phyloP scores from a whole-genome alignment of 345 rosid genomes.

The Eucalyptus polyanthemos region DNA sequence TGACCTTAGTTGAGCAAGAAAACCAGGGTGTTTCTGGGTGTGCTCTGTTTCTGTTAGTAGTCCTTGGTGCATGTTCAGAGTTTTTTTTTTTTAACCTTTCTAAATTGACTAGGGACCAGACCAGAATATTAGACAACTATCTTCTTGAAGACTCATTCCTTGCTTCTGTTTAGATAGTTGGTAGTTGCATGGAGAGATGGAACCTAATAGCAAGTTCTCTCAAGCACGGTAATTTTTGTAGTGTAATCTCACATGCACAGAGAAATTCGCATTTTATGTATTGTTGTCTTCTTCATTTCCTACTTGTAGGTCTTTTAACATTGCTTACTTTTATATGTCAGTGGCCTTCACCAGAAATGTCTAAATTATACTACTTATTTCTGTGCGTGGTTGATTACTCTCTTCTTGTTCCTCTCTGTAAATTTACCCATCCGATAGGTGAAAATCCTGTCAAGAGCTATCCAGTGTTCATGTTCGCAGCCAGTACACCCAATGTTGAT shows the following conservation, averaged over 20 bases:
- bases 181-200: not conserved
- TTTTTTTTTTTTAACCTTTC: not conserved
- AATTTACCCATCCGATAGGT: not conserved
- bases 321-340: constrained; percentile 87
- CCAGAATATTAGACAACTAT: not conserved
- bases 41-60: not conserved
- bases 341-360: constrained; percentile 84
- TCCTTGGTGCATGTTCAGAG: not conserved
- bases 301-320: constrained; percentile 74
- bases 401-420: not conserved
- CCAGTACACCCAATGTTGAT: not conserved
- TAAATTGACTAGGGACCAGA: not conserved
- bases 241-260: not conserved
- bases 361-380: not conserved
- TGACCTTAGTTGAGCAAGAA: not conserved
- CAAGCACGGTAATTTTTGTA: not conserved
- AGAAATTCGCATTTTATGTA: not conserved
- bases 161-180: not conserved
- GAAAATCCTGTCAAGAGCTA: not conserved
- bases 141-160: not conserved
- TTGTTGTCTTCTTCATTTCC: not conserved
- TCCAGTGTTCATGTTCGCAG: not conserved
- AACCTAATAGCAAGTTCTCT: not conserved
- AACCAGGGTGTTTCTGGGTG: not conserved
- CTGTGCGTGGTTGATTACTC: not conserved